phyloP scores from a whole-genome alignment of 176 grass and related monocot species.

The barley (Hordeum vulgare) region MorexV3_pseudomolecules_assembly NC_058520.1:184601482-184601981 shows the following conservation, averaged over 20 bases:
- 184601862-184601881: conserved; percentile 41
- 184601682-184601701: conserved; percentile 33
- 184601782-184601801: conserved; percentile 56
- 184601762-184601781: conserved; percentile 63
- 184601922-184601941: background rate
- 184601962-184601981: background rate
- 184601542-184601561: background rate
- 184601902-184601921: background rate
- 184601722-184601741: conserved; percentile 43
- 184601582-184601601: background rate
- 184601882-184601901: too few relatives aligned
- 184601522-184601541: conserved; percentile 16
- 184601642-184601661: conserved; percentile 32
- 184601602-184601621: background rate
- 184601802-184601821: conserved; percentile 66
- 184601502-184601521: conserved; percentile 34
- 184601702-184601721: conserved; percentile 21
- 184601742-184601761: conserved; percentile 67
- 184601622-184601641: conserved; percentile 36
- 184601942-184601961: background rate
- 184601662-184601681: conserved; percentile 40
- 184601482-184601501: background rate
- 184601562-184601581: background rate
- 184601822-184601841: conserved; percentile 64
- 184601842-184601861: conserved; percentile 56